These are phyloP conservation scores for Withania somnifera DNA, from an alignment of 305 asterid species.

Conservation along the genomic window DNA sequence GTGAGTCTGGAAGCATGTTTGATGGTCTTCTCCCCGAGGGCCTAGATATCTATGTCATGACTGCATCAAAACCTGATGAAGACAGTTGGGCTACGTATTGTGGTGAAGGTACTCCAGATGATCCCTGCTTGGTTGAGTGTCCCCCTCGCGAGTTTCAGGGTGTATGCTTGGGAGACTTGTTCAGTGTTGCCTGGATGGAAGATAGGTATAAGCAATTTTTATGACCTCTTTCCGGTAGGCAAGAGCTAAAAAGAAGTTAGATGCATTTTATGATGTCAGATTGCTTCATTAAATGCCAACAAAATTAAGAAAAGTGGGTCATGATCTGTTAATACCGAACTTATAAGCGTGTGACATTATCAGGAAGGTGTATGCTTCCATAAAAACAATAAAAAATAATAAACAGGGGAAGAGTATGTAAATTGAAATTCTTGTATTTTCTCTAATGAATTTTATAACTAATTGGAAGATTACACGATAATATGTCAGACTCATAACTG, in stretches of 20 bases:
- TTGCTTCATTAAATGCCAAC: too few species aligned
- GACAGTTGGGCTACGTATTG: slow-evolving; percentile 11
- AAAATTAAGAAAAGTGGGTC: too few species aligned
- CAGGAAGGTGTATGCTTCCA: background rate
- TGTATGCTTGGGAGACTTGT: slow-evolving; percentile 26
- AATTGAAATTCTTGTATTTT: background rate
- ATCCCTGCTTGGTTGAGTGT: background rate
- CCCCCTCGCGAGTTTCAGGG: slow-evolving; percentile 7
- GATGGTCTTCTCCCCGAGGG: slow-evolving; percentile 32
- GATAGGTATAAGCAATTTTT: slow-evolving; percentile 15
- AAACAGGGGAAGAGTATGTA: too few species aligned
- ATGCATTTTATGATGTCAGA: too few species aligned
- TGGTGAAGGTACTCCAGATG: background rate
- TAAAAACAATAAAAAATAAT: too few species aligned
- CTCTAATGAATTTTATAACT: too few species aligned
- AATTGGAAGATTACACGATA: too few species aligned
- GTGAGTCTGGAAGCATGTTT: slow-evolving; percentile 35
- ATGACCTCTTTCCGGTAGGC: background rate
- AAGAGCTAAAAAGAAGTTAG: too few species aligned
- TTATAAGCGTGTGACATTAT: background rate
- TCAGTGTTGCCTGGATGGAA: slow-evolving; percentile 32
- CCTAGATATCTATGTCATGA: slow-evolving; percentile 25
- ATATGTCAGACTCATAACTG: background rate
- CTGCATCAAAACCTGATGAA: slow-evolving; percentile 26
- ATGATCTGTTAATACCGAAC: too few species aligned